These are phyloP conservation scores for Chlamydomonas applanata DNA, from an alignment of 139 green algal species.

Conservation along the genomic window DNA sequence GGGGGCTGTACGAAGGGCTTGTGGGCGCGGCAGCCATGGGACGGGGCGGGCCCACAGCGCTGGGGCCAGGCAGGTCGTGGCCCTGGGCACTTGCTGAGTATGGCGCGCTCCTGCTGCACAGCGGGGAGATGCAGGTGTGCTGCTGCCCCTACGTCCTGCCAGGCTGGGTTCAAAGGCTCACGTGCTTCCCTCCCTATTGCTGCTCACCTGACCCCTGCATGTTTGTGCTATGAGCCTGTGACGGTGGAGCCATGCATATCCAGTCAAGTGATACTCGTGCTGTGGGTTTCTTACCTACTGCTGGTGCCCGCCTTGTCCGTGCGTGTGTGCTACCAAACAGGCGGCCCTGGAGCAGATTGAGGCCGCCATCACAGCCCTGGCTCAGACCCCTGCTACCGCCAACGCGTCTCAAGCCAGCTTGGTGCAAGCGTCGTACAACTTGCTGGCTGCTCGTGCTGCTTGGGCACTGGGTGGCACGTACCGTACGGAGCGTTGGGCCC, in stretches of 20 bases:
- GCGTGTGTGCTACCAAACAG: too few relatives aligned
- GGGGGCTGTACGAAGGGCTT: slow-evolving; percentile 73
- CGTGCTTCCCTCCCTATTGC: too few relatives aligned
- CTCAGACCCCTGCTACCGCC: not conserved
- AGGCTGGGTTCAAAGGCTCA: too few relatives aligned
- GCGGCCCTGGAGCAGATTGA: not conserved
- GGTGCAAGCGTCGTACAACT: not conserved
- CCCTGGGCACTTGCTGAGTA: slow-evolving; percentile 79
- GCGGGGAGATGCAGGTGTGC: slow-evolving; percentile 17
- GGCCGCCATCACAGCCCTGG: not conserved
- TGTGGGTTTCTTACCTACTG: too few relatives aligned
- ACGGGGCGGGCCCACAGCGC: slow-evolving; percentile 45
- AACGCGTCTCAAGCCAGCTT: not conserved
- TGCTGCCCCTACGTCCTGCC: too few relatives aligned
- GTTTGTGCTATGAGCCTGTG: too few relatives aligned
- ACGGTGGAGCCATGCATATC: too few relatives aligned
- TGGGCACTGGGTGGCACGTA: not conserved
- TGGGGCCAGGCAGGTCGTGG: slow-evolving; percentile 25
- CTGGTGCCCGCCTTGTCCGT: too few relatives aligned
- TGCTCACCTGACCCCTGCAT: too few relatives aligned
- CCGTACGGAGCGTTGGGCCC: not conserved
- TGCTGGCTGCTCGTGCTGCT: not conserved
- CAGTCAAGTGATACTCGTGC: too few relatives aligned
- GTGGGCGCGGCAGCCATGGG: slow-evolving; percentile 59
- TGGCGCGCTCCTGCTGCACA: slow-evolving; percentile 65